Evolutionary conservation across 2,329 filamentous ascomycete genomes (phyloP), one percentile per base, ranked within the genome.

Genomic region (Xylaria sp.): DNA sequence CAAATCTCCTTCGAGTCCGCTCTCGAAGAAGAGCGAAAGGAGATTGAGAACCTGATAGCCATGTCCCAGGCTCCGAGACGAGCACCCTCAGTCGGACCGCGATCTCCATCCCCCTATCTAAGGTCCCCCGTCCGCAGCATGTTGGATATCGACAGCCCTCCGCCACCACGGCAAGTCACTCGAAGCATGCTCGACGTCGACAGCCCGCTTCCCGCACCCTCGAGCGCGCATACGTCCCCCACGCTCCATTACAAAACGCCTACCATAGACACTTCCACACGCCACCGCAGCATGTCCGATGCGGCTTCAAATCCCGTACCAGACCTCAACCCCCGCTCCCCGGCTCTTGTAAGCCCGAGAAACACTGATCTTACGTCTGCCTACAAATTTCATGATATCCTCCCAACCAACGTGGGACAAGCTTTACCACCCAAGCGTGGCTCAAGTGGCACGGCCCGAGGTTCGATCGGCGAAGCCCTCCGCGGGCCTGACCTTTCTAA

Each of bases 351-450:
- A 12, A 72, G 63, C 62, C 64, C 72, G 15, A 74, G 72, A 50
- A 73, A 67, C 67, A 72, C 69, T 36, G 81, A 89, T 70, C 83
- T 82, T 3, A 86, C 83, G 3, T 79, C 83, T 39, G 83, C 83
- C 52, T 91, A 90, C 76, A 87, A 89, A 73, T 91, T 91, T 73
- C 84, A 84, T 20, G 86, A 85, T 71, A 90, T 87, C 67, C 78
- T 86, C 59, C 84, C 86, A 18, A 85, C 80, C 70, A 84, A 84
- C 69, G 78, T 81, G n/a, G 84, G 82, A 45, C 83, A 83, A 62
- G 77, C 78, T 57, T 70, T 85, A 39, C 83, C 85, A 32, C 80
- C 80, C n/a, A 82, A 79, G 72, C 80, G 78, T 67, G 73, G 73
- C 39, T 70, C 74, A n/a, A 69, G 74, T 30, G 67, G 72, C 36